Percentiles rank a stretch among this genome's conserved stretches.
phyloP scores from a whole-genome alignment of 1,139 yeast species.

The Protomyces gravidus region DNA sequence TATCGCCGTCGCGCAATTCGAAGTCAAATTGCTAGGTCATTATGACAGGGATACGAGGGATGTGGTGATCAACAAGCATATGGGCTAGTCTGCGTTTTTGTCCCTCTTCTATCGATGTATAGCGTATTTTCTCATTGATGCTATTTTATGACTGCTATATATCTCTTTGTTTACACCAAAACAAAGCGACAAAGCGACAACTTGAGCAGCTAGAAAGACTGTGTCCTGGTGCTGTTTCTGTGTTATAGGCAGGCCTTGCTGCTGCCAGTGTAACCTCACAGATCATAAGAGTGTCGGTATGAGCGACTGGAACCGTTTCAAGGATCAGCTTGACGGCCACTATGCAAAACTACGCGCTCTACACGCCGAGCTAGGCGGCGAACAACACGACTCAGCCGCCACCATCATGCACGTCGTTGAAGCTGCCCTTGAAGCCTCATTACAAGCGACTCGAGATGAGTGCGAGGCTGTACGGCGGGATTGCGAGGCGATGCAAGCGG shows the following conservation, averaged over 20 bases:
- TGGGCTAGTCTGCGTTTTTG: not conserved
- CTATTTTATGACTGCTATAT: not conserved
- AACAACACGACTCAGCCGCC: slow-evolving; percentile 18
- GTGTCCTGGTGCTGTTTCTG: no score
- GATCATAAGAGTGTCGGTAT: not conserved
- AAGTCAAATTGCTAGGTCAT: slow-evolving; percentile 60
- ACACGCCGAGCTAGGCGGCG: slow-evolving; percentile 24
- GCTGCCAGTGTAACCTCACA: no score
- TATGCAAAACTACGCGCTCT: slow-evolving; percentile 11
- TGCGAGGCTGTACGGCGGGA: slow-evolving; percentile 18
- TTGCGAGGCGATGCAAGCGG: slow-evolving; percentile 14
- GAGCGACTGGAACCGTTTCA: slow-evolving; percentile 14
- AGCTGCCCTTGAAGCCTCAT: slow-evolving; percentile 19
- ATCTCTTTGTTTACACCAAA: not conserved
- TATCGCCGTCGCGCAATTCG: slow-evolving; percentile 86
- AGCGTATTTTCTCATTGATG: not conserved
- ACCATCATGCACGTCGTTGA: slow-evolving; percentile 16
- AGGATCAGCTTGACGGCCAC: slow-evolving; percentile 19
- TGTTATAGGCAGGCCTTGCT: no score
- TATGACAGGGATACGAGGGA: slow-evolving; percentile 20
- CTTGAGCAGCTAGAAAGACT: no score
- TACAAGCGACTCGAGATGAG: slow-evolving; percentile 13
- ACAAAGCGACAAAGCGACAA: not conserved
- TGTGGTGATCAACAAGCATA: slow-evolving; percentile 6
- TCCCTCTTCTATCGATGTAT: not conserved